Percentiles rank a stretch among this genome's conserved stretches.
These are phyloP conservation scores for Claviceps humidiphila DNA, from an alignment of 2,329 filamentous ascomycete genomes.

Conservation along the genomic window DNA sequence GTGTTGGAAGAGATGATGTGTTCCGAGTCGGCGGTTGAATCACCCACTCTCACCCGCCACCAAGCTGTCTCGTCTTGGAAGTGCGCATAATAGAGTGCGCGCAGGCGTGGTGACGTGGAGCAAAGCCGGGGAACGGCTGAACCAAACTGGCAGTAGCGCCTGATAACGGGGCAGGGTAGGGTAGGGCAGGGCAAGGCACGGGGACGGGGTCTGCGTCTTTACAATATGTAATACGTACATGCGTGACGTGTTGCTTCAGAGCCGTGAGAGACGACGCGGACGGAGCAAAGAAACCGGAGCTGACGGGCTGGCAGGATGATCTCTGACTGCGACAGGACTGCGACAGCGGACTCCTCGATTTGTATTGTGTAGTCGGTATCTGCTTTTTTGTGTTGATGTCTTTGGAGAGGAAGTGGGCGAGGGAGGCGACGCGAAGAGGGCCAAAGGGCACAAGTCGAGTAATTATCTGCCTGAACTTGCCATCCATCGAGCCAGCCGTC, in stretches of 20 bases:
- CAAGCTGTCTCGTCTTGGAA: not conserved
- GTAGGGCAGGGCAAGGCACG: not conserved
- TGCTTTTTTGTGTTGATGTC: slow-evolving; percentile 36
- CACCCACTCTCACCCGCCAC: slow-evolving; percentile 1
- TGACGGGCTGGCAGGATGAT: slow-evolving; percentile 41
- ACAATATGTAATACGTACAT: slow-evolving; percentile 13
- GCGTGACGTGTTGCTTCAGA: slow-evolving; percentile 12
- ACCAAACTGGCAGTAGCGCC: no score
- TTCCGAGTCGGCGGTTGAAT: slow-evolving; percentile 8
- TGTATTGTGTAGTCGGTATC: slow-evolving; percentile 37
- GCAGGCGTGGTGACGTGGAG: not conserved
- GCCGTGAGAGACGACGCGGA: slow-evolving; percentile 12
- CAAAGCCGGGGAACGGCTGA: no score
- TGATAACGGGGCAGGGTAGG: not conserved
- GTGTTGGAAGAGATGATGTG: not conserved
- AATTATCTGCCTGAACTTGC: slow-evolving; percentile 9
- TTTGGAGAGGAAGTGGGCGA: slow-evolving; percentile 25
- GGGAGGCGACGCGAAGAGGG: slow-evolving; percentile 20
- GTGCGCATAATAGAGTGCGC: not conserved
- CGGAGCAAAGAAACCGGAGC: slow-evolving; percentile 16
- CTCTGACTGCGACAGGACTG: slow-evolving; percentile 49
- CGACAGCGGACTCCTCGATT: slow-evolving; percentile 44
- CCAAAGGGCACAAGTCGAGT: slow-evolving; percentile 15
- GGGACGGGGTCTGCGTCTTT: not conserved
- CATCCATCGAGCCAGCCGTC: not conserved